Evolutionary conservation across 345 rosid species (phyloP).

Genomic region (Eucalyptus tenuipes): DNA sequence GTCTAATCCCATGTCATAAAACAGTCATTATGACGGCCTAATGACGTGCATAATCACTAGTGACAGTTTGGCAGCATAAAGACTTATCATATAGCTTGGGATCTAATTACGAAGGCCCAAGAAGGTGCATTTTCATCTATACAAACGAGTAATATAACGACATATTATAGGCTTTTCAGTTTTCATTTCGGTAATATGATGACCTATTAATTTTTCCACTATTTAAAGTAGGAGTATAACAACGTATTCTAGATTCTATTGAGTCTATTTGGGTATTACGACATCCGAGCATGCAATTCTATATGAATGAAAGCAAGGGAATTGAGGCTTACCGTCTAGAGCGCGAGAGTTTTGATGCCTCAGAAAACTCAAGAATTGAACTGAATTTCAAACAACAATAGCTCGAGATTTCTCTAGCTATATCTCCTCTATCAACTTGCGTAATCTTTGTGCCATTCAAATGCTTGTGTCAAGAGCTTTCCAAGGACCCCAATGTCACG

Average conservation of each 20-base stretch:
- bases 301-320: not conserved
- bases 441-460: not conserved
- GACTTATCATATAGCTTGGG: not conserved
- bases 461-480: not conserved
- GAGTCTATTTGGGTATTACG: not conserved
- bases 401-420: not conserved
- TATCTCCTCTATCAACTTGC: not conserved
- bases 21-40: not conserved
- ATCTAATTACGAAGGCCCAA: not conserved
- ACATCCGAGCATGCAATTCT: not conserved
- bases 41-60: not conserved
- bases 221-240: not conserved
- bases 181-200: not conserved
- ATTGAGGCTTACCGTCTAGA: not conserved
- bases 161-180: not conserved
- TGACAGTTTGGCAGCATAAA: not conserved
- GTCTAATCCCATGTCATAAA: fast-evolving
- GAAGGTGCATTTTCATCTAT: not conserved
- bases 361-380: not conserved
- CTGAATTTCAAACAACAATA: not conserved
- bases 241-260: not conserved
- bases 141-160: fast-evolving
- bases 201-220: not conserved
- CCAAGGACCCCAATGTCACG: not conserved
- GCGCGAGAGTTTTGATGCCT: not conserved